Evolutionary conservation across 192 early-diverging fungal genomes (phyloP).

Genomic region (Mortierella claussenii): DNA sequence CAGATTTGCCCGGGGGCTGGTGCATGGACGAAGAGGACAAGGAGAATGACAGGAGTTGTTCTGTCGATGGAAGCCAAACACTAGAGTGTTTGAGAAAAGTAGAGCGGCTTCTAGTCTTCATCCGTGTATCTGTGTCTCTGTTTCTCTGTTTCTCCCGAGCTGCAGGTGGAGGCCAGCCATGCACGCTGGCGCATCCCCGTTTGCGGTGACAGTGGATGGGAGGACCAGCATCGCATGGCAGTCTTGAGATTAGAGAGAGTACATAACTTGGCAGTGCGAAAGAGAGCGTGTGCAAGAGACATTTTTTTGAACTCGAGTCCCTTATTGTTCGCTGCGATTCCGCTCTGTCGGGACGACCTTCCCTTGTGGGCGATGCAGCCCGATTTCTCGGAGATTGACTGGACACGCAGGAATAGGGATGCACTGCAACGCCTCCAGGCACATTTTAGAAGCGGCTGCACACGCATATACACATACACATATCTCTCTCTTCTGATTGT

Average conservation of each 20-base stretch:
- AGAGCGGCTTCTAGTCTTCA: too few species aligned
- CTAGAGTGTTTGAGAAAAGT: too few species aligned
- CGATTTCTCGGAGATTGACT: conserved; percentile 14
- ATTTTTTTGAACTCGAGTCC: background rate
- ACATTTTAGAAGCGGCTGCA: too few species aligned
- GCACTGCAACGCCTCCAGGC: too few species aligned
- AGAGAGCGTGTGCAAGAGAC: background rate
- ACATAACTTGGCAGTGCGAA: background rate
- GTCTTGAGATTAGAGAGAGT: too few species aligned
- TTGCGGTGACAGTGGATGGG: background rate
- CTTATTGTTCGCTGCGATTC: background rate
- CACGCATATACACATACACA: too few species aligned
- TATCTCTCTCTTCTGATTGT: too few species aligned
- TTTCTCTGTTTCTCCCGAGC: background rate
- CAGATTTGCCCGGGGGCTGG: too few species aligned
- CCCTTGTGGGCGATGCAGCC: conserved; percentile 3
- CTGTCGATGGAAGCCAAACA: too few species aligned
- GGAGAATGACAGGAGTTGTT: too few species aligned
- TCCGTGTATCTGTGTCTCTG: background rate
- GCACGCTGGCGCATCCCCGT: background rate
- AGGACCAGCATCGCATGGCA: background rate
- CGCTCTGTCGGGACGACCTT: background rate
- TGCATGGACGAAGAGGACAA: too few species aligned
- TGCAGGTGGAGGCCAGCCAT: background rate
- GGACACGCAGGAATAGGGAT: too few species aligned